Conservation (phyloP, 495 filamentous ascomycete species). For the Copromyces sp. region DNA sequence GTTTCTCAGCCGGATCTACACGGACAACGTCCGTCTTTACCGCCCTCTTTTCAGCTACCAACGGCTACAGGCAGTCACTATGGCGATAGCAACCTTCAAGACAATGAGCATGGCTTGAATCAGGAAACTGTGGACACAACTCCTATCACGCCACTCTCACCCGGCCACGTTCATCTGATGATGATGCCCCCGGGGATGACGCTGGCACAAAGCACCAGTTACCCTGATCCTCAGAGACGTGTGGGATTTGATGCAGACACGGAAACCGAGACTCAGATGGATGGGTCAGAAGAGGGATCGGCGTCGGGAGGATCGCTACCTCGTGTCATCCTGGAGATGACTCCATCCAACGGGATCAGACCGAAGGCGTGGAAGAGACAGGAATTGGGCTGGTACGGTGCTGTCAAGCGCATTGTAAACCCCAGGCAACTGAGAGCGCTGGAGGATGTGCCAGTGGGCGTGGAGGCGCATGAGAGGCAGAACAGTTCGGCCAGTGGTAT, state of each 20-base stretch:
- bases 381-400: constrained; percentile 32
- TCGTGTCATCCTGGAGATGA: constrained; percentile 26
- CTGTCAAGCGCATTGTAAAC: constrained; percentile 12
- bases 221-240: not conserved
- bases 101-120: not conserved
- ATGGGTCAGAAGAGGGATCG: constrained; percentile 2
- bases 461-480: constrained; percentile 7
- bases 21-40: not conserved
- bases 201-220: not conserved
- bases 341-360: constrained; percentile 11
- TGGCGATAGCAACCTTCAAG: not conserved
- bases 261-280: constrained; percentile 2
- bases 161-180: not conserved
- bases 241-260: not conserved
- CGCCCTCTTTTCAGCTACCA: not conserved
- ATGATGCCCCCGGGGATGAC: not conserved
- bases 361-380: constrained; percentile 29
- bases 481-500: constrained; percentile 4
- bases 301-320: constrained; percentile 8
- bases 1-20: not conserved
- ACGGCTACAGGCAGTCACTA: not conserved
- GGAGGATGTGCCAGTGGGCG: constrained; percentile 11
- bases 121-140: not conserved
- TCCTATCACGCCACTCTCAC: not conserved
- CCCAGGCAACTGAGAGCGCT: constrained; percentile 8